Conservation (phyloP, 2,329 filamentous ascomycete species). For the Arthroderma sp. region DNA sequence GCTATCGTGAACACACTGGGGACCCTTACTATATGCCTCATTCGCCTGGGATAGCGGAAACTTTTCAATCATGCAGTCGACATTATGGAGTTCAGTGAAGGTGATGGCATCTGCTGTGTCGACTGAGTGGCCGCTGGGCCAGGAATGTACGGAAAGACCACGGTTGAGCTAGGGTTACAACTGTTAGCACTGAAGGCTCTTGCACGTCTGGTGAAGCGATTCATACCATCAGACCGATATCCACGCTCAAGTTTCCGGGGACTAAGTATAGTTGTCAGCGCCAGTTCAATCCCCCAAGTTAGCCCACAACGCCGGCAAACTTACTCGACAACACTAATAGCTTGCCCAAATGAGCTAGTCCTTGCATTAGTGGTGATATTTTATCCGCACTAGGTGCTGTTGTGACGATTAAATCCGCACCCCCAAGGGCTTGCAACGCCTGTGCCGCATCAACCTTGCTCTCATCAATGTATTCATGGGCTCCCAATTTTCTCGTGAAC, state of each 20-base stretch:
- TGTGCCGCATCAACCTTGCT: conserved; percentile 23
- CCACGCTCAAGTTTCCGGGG: conserved; percentile 14
- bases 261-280: background rate
- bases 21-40: conserved; percentile 32
- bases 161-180: conserved; percentile 21
- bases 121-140: conserved; percentile 40
- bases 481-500: conserved; percentile 42
- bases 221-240: conserved; percentile 8
- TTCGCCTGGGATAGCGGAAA: conserved; percentile 39
- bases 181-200: background rate
- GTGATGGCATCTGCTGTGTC: conserved; percentile 41
- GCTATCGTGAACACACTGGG: background rate
- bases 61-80: conserved; percentile 42
- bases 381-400: conserved; percentile 25
- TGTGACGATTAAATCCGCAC: conserved; percentile 23
- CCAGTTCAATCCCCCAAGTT: background rate
- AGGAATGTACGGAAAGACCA: conserved; percentile 36
- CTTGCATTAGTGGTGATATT: conserved; percentile 24
- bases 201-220: background rate
- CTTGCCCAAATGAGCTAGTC: conserved; percentile 24
- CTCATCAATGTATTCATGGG: conserved; percentile 42
- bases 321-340: conserved; percentile 20
- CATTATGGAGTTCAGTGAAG: conserved; percentile 34
- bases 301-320: background rate
- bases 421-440: conserved; percentile 24